These are phyloP conservation scores for Cyclotella sp. DNA, from an alignment of 108 stramenopile genomes.

Conservation along the genomic window DNA sequence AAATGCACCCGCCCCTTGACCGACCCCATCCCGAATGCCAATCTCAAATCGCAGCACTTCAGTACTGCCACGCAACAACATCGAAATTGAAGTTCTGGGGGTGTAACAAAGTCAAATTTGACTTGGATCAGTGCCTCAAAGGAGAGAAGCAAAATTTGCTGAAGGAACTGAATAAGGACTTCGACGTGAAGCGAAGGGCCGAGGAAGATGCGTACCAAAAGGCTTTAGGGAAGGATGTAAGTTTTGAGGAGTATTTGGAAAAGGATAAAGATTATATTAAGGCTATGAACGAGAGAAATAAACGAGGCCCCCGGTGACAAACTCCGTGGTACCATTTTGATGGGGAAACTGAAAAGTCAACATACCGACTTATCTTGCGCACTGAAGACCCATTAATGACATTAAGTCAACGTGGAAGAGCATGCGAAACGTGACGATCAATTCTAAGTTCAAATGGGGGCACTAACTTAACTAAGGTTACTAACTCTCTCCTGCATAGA, in stretches of 20 bases:
- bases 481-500: conserved; percentile 32
- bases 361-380: no score
- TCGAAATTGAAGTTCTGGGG: conserved; percentile 82
- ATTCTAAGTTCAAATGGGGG: background rate
- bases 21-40: conserved; percentile 93
- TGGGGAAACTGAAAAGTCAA: background rate
- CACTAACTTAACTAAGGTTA: background rate
- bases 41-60: conserved; percentile 71
- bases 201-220: conserved; percentile 71
- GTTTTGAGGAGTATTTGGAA: conserved; percentile 82
- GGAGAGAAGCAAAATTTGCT: conserved; percentile 82
- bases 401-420: no score
- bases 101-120: conserved; percentile 83
- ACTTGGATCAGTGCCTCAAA: conserved; percentile 83
- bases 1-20: conserved; percentile 93
- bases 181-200: conserved; percentile 47
- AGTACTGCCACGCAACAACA: conserved; percentile 76
- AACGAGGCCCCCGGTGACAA: background rate
- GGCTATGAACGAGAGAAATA: conserved; percentile 55
- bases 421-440: background rate
- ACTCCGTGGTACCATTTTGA: background rate
- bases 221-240: conserved; percentile 70
- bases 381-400: no score
- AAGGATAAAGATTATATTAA: conserved; percentile 67
- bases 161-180: conserved; percentile 68